Base-by-base conservation (phyloP, 1,284 basidiomycete genomes). In the Pisolithus thermaeus region DNA sequence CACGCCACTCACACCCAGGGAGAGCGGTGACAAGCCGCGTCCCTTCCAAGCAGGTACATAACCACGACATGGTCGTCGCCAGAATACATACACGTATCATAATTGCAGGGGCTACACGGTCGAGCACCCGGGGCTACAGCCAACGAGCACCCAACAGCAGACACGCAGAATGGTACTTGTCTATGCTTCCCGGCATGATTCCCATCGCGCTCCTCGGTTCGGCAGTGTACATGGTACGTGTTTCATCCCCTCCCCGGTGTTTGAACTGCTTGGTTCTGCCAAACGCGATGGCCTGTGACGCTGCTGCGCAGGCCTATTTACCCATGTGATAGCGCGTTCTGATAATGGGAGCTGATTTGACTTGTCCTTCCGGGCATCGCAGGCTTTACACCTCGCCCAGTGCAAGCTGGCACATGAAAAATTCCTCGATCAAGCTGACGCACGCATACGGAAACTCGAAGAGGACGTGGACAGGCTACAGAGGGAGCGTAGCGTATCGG, bases 131-230 rank as follows among this genome's bases (percentile, higher is more conserved):
- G 38, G 22, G 4, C 4, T 20, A 22, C 38, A 39, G 38, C 38
- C 18, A 39, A 11, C 8, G 22, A 20, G 28, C 28, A 30, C 28
- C 28, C 38, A 39, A 51, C 44, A 47, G 25, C 61, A 69, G 72
- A 22, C 84, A 90, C 67, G 78, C 77, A 4, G 71, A 74, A 56
- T 81, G 81, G 73, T 90, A 90, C 65, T 70, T 78, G 38, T 76
- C 83, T 53, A 74, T 83, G 47, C 65, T 85, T 40, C 88, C 88
- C 27, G 80, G 79, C 36, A 90, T 90, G 87, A 71, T 89, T 40
- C 88, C 87, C 7, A 72, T 90, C 52, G 81, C 83, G 45, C 70
- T 90, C 46, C 73, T 90, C 25, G 88, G 86, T 14, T 88, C 85
- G 51, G 84, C 83, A 9, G 76, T 90, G 49, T 90, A 87, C 69